Base-by-base conservation (phyloP, 148 eudicot species). In the Rhododendron williamsianum region DNA sequence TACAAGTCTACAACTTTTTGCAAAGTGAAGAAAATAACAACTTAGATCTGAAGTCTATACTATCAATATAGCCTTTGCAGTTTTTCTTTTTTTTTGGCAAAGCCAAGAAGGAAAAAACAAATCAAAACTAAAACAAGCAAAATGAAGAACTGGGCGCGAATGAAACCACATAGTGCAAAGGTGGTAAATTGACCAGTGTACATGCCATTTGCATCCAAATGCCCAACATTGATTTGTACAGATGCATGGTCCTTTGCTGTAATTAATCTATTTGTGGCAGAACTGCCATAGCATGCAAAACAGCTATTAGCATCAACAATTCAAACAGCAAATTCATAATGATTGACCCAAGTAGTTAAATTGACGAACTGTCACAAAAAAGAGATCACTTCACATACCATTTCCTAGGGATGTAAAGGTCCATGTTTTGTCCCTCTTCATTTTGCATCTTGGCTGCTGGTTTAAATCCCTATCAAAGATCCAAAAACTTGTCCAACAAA, bases 331-430 rank as follows among this genome's bases (percentile, higher is more conserved):
- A 82, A 51, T 51, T 51, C 16, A 51, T 51, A 12, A 51, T 51
- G 54, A 51, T 9, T 51, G 9, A 51, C 54, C 15, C 16, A 51
- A 51, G 54, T 11, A 51, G 51, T 51, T 10, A 51, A 51, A 51
- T 51, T 51, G 54, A 51, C 4, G 9, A 12, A 10, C 54, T 51
- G 15, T 51, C 54, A 12, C 54, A 51, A 51, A 51, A 51, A 51
- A 12, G 54, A 11, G 54, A 10, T 51, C 54, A 51, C 16, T 51
- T 51, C 54, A 51, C 54, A 4, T 88, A 93, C 95, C 95, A 91
- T 86, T 93, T 93, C 88, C 95, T 91, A 35, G 93, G 95, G 80
- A 93, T 90, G 89, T 93, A 93, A 81, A 93, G 93, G 82, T 93
- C 95, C 86, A 91, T 89, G 71, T 91, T 91, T 51, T 91, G 89